Evolutionary conservation across 2,329 filamentous ascomycete genomes (phyloP), one percentile per base, ranked within the genome.

Genomic region (Xenosphaeropsis pyriputrescens): DNA sequence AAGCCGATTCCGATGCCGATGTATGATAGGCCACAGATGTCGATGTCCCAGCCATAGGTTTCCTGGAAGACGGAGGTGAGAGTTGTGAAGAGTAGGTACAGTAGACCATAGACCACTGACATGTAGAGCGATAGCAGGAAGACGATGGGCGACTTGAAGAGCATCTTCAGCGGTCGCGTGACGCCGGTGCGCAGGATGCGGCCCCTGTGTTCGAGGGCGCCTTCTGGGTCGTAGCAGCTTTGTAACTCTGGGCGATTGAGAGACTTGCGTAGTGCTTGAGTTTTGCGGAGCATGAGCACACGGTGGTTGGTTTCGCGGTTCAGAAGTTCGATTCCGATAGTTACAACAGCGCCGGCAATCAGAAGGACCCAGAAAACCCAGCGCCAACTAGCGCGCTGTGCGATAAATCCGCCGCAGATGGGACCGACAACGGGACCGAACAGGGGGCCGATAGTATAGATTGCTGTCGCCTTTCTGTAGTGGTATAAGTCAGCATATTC

Each of bases 1-100:
- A 57, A 57, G 2, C 64, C 65, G 1, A 63, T 35, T 1, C 60
- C 61, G 41, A 69, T 60, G 31, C 59, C 56, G 13, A 63, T 49
- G 47, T 64, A 70, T 34, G 59, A 55, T 16, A 65, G 52, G 36
- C 62, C 62, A 18, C 58, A 56, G 0, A 65, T 50, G 1, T 64
- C 62, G 5, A 59, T 56, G 0, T 47, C 45, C 38, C 67, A 61
- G 13, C 50, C 52, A 34, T 69, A 68, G 0, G 54, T 59, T 4
- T 51, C 36, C 11, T 56, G 55, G 39, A 68, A 73, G 34, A 74
- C 63, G 34, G 59, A 63, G 0, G 62, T 57, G 49, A 65, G 70
- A 2, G 68, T 68, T 2, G 65, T 60, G 4, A 72, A 58, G 37
- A 72, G 66, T 0, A 66, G 65, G 48, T 72, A 74, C 0, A 72